A percentile compares a stretch with the other conserved stretches of the same genome.
These are phyloP conservation scores for Malus sylvestris DNA, from an alignment of 306 rosid genomes.

Conservation along the genomic window DNA sequence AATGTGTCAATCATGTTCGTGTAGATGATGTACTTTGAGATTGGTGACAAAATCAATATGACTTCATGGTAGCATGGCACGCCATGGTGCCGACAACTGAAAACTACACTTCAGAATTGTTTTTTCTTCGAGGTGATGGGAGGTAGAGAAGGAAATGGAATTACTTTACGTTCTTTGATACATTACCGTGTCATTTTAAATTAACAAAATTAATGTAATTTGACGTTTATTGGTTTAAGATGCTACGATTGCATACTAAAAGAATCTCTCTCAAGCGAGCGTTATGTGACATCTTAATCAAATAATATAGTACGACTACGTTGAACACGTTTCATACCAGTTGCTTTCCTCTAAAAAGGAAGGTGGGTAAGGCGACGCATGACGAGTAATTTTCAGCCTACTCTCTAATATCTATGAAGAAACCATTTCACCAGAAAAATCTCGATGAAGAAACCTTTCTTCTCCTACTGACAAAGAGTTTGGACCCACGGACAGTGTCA, in stretches of 20 bases:
- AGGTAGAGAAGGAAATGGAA: background rate
- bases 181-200: background rate
- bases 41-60: background rate
- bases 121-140: background rate
- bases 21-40: background rate
- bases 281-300: too few relatives aligned
- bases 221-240: too few relatives aligned
- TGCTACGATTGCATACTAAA: too few relatives aligned
- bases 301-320: too few relatives aligned
- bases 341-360: too few relatives aligned
- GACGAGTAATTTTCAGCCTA: background rate
- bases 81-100: background rate
- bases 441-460: background rate
- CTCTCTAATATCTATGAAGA: background rate
- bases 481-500: slow-evolving; percentile 28
- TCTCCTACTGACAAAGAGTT: background rate
- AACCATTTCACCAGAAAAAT: background rate
- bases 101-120: background rate
- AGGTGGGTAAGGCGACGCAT: background rate
- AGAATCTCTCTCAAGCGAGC: accelerated
- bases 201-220: background rate
- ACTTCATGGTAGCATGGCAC: background rate
- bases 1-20: background rate
- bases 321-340: too few relatives aligned
- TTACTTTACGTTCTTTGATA: too few relatives aligned